Conservation (phyloP, 495 filamentous ascomycete species). For the Oidiodendron maius region DNA sequence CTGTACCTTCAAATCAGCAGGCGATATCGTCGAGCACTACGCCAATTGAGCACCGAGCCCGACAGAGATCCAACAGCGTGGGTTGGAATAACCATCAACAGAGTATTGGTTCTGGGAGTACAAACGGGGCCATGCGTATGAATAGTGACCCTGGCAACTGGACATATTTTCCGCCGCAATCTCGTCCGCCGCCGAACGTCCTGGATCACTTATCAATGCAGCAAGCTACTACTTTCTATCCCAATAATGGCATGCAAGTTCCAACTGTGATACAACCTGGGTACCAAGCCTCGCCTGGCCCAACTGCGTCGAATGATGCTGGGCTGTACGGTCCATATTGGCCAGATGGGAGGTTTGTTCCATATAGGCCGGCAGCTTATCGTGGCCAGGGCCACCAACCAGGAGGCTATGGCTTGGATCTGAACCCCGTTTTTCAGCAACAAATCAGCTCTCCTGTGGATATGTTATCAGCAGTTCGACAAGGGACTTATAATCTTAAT, state of each 20-base stretch:
- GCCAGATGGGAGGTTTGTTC: conserved; percentile 70
- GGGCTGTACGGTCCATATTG: conserved; percentile 72
- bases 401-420: conserved; percentile 1
- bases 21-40: no score
- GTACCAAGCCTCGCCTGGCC: conserved; percentile 63
- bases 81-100: conserved; percentile 19
- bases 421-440: not conserved
- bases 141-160: conserved; percentile 9
- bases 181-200: conserved; percentile 9
- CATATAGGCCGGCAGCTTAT: conserved; percentile 64
- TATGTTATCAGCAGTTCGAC: not conserved
- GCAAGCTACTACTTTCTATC: conserved; percentile 14
- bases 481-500: conserved; percentile 2
- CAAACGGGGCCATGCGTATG: conserved; percentile 8
- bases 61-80: conserved; percentile 11
- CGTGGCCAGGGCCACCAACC: conserved; percentile 11
- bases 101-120: conserved; percentile 16
- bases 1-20: not conserved
- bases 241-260: conserved; percentile 28
- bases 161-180: conserved; percentile 11
- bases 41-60: conserved; percentile 1
- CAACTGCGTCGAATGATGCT: conserved; percentile 67
- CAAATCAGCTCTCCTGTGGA: not conserved
- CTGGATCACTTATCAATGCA: conserved; percentile 16
- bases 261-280: conserved; percentile 67